Evolutionary conservation across 805 yeast genomes (phyloP).

Genomic region (Saccharomycopsis schoenii): DNA sequence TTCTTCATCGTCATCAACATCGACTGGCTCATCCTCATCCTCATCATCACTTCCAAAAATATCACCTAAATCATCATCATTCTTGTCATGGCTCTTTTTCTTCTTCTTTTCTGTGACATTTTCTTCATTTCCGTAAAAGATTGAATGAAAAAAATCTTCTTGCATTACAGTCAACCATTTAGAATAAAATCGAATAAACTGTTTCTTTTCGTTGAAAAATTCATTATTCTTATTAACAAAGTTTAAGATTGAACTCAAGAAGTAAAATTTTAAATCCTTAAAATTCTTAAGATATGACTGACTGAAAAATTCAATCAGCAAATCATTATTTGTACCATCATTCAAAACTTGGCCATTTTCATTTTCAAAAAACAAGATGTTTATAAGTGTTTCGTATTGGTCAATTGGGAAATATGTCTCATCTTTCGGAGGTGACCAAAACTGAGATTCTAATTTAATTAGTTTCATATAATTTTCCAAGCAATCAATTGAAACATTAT

Average conservation of each 20-base stretch:
- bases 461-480: constrained; percentile 48
- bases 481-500: constrained; percentile 42
- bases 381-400: constrained; percentile 35
- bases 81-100: not conserved
- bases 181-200: constrained; percentile 21
- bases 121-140: constrained; percentile 16
- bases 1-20: constrained; percentile 21
- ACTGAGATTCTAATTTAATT: constrained; percentile 43
- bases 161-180: constrained; percentile 32
- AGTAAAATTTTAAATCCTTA: constrained; percentile 74
- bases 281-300: constrained; percentile 43
- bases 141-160: constrained; percentile 24
- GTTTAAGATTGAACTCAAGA: constrained; percentile 33
- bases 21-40: constrained; percentile 5
- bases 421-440: constrained; percentile 36
- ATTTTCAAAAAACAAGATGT: constrained; percentile 29
- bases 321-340: constrained; percentile 41
- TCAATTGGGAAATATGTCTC: constrained; percentile 57
- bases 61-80: constrained; percentile 11
- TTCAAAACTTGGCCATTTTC: constrained; percentile 30
- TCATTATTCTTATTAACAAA: constrained; percentile 22
- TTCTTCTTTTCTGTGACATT: not conserved
- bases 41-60: constrained; percentile 3
- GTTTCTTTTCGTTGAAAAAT: constrained; percentile 16
- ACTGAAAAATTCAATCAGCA: constrained; percentile 44